phyloP scores from a whole-genome alignment of 495 filamentous ascomycete genomes.

The Penicillium flavigenum region DNA sequence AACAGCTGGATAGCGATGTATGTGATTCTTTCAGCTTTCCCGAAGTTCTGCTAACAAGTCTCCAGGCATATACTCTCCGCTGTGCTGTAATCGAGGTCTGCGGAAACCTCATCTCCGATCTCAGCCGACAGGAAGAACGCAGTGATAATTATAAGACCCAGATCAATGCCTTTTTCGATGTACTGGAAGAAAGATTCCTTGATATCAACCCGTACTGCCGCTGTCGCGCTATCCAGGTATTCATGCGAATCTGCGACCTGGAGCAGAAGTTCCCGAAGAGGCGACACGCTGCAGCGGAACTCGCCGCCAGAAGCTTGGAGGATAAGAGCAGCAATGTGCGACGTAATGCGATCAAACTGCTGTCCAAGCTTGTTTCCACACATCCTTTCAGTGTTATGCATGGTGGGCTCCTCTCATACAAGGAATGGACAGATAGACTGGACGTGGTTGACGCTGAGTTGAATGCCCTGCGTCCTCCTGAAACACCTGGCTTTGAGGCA shows the following conservation, averaged over 20 bases:
- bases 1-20: conserved; percentile 92
- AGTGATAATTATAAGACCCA: conserved; percentile 90
- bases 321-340: conserved; percentile 98
- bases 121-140: conserved; percentile 86
- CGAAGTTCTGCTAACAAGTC: background rate
- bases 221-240: conserved; percentile 89
- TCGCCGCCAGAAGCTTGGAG: conserved; percentile 84
- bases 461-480: conserved; percentile 73
- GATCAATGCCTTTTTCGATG: conserved; percentile 94
- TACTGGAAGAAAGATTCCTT: conserved; percentile 91
- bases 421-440: conserved; percentile 79
- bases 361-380: conserved; percentile 81
- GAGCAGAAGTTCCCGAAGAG: conserved; percentile 94
- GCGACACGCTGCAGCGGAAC: conserved; percentile 77
- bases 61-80: conserved; percentile 83
- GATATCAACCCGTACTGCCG: conserved; percentile 97
- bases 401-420: conserved; percentile 77
- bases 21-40: background rate
- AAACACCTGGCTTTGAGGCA: conserved; percentile 69
- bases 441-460: conserved; percentile 80
- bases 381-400: conserved; percentile 94
- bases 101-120: conserved; percentile 89
- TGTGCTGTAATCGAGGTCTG: conserved; percentile 97
- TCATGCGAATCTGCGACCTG: conserved; percentile 84
- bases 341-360: conserved; percentile 89